phyloP scores from a whole-genome alignment of 148 eudicot species.

The Rhododendron williamsianum region DNA sequence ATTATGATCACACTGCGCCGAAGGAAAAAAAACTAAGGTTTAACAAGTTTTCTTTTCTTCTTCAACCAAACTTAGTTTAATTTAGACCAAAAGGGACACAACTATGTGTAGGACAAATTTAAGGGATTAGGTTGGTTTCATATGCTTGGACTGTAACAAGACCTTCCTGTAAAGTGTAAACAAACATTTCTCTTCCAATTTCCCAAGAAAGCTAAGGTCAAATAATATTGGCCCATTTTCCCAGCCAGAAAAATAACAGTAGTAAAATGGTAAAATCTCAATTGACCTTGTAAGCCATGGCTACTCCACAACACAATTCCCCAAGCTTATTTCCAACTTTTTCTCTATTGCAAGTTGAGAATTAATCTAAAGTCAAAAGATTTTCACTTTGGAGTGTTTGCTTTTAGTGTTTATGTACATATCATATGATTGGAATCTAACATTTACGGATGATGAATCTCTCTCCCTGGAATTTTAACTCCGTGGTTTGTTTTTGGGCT shows the following conservation, averaged over 20 bases:
- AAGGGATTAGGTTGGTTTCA: background rate
- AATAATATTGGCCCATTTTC: background rate
- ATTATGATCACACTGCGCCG: background rate
- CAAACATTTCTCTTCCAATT: background rate
- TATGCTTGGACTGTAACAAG: background rate
- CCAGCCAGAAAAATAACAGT: background rate
- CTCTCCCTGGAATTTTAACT: too few species aligned
- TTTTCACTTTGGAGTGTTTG: background rate
- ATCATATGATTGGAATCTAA: background rate
- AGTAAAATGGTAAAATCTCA: background rate
- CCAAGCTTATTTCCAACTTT: background rate
- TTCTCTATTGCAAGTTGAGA: background rate
- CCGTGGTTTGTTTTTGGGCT: too few species aligned
- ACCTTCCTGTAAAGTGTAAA: background rate
- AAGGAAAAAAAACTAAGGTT: too few species aligned
- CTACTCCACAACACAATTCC: background rate
- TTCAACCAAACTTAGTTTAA: background rate
- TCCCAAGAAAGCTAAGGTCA: conserved; percentile 1
- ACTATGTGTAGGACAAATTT: background rate
- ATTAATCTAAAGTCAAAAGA: background rate
- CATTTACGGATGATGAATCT: background rate
- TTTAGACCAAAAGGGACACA: background rate
- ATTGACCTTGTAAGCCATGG: background rate
- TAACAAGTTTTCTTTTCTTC: background rate
- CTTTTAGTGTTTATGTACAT: background rate